Evolutionary conservation across 345 rosid species (phyloP), one percentile per base, ranked within the genome.

Genomic region (Draba incana): DNA sequence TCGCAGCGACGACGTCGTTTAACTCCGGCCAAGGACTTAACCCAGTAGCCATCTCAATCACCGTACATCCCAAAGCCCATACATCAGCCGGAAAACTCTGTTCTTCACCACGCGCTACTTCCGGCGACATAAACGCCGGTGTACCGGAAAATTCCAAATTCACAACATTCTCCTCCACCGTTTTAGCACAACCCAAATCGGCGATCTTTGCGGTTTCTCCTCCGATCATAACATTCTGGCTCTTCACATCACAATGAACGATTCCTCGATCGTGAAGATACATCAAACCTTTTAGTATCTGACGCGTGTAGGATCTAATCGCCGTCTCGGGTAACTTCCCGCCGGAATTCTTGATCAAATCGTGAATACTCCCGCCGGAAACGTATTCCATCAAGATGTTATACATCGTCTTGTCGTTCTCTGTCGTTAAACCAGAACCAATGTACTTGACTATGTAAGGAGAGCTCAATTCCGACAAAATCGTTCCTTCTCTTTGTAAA

Each of bases 121-220:
- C 98, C 50, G 97, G 98, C 0, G 98, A 75, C 98, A 93, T 93
- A 66, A 86, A 93, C 71, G 83, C 84, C 79, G 98, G 98, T 35
- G 98, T 90, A 37, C 98, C 98, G 56, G 92, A 79, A 71, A 89
- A 75, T 12, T 56, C 75, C 24, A 81, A 66, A 53, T 14, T 52
- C 43, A 44, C 64, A 5, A 44, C 64, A 5, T 57, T 47, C 31
- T 35, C 62, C 23, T 53, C 70, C 23, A 77, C 79, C 33, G 60
- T 37, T 65, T 77, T 93, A 9, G 97, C 90, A 35, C 97, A 90
- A 2, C 97, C 98, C 62, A 93, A 76, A 78, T 93, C 97, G 0
- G 83, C 84, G 66, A 93, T 84, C 71, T 86, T 90, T 1, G 81
- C 86, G 3, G 9, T 78, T 37, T 76, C 60, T 13, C 79, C 87